phyloP scores from a whole-genome alignment of 352 stramenopile species.

The Blastocystis sp. region DNA sequence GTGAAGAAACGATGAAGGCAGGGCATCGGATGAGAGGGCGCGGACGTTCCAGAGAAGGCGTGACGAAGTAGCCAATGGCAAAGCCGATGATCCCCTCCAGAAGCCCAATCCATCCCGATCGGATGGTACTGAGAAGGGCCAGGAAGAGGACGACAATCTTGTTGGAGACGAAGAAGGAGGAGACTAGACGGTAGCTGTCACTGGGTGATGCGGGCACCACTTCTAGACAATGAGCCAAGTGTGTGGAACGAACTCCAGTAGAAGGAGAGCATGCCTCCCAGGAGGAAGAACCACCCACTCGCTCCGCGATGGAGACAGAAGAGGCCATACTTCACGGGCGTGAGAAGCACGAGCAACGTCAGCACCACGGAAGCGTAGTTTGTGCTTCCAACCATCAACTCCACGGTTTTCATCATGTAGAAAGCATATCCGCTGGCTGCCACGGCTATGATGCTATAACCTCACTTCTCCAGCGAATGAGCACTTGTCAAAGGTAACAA shows the following conservation, averaged over 20 bases:
- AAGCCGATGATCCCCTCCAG: background rate
- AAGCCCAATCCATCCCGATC: background rate
- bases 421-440: background rate
- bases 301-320: background rate
- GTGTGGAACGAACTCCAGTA: background rate
- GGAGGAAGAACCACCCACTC: constrained; percentile 16
- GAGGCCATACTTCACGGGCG: constrained; percentile 40
- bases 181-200: background rate
- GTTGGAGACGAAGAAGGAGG: background rate
- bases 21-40: constrained; percentile 24
- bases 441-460: background rate
- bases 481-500: background rate
- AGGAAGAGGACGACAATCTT: constrained; percentile 23
- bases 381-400: constrained; percentile 23
- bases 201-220: background rate
- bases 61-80: background rate
- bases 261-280: background rate
- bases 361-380: constrained; percentile 26
- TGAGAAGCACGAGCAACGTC: background rate
- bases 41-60: background rate
- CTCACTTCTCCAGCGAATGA: background rate
- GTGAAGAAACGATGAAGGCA: background rate
- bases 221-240: background rate
- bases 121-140: background rate
- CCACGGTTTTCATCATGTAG: constrained; percentile 12